phyloP scores from a whole-genome alignment of 805 yeast genomes.

The Ogataea ganodermae region DNA sequence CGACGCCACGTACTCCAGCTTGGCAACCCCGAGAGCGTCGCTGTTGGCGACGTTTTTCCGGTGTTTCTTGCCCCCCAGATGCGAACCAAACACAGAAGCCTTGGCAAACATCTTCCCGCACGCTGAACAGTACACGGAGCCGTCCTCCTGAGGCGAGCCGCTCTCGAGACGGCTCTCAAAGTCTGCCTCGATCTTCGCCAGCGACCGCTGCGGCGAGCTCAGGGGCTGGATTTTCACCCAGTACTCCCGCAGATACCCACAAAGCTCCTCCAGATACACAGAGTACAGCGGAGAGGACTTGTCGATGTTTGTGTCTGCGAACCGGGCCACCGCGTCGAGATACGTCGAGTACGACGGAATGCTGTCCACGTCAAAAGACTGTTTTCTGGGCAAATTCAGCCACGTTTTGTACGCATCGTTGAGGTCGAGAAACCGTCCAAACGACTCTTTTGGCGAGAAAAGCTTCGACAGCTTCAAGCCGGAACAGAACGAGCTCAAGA shows the following conservation, averaged over 20 bases:
- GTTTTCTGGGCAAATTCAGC: slow-evolving; percentile 44
- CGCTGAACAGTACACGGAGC: slow-evolving; percentile 52
- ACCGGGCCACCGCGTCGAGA: slow-evolving; percentile 10
- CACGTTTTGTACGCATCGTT: slow-evolving; percentile 51
- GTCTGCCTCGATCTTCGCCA: slow-evolving; percentile 27
- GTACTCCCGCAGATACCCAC: slow-evolving; percentile 51
- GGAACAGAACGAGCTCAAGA: slow-evolving; percentile 53
- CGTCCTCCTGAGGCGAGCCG: slow-evolving; percentile 23
- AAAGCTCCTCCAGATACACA: slow-evolving; percentile 48
- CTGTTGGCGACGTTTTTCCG: slow-evolving; percentile 43
- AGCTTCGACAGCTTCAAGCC: slow-evolving; percentile 48
- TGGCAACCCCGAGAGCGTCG: slow-evolving; percentile 6
- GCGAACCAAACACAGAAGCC: slow-evolving; percentile 64
- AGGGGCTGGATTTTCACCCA: slow-evolving; percentile 52
- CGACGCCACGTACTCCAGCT: slow-evolving; percentile 41
- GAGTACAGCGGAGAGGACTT: slow-evolving; percentile 40
- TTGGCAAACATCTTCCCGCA: slow-evolving; percentile 70
- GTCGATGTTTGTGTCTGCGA: slow-evolving; percentile 27
- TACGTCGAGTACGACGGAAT: slow-evolving; percentile 26
- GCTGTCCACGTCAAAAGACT: neutral
- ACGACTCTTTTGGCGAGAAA: slow-evolving; percentile 61
- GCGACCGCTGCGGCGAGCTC: slow-evolving; percentile 37
- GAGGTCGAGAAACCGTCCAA: slow-evolving; percentile 68
- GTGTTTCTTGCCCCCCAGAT: slow-evolving; percentile 77
- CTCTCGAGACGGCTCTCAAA: slow-evolving; percentile 9